Percentiles rank a stretch among this genome's conserved stretches.
phyloP scores from a whole-genome alignment of 2,329 filamentous ascomycete genomes.

The Ploettnerulaceae sp. region DNA sequence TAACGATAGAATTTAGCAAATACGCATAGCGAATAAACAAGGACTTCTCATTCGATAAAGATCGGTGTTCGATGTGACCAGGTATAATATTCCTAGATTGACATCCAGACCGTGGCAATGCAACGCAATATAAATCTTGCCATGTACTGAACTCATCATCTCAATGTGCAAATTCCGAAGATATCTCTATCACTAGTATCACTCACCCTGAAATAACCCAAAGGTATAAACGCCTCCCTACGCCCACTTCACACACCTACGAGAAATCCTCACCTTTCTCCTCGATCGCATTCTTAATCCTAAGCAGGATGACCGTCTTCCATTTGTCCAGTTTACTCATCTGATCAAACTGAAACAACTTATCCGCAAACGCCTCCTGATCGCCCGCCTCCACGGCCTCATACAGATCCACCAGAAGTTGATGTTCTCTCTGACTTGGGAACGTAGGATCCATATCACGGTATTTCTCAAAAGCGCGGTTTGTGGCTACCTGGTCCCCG shows the following conservation, averaged over 20 bases:
- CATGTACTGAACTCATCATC: no score
- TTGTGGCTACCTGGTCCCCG: slow-evolving; percentile 70
- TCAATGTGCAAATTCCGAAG: slow-evolving; percentile 3
- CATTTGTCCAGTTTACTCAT: slow-evolving; percentile 93
- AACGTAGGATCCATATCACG: slow-evolving; percentile 75
- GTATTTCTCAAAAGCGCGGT: slow-evolving; percentile 78
- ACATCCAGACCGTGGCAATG: background rate
- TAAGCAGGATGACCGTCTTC: slow-evolving; percentile 83
- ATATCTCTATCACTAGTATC: background rate
- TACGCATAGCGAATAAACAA: background rate
- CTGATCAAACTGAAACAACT: slow-evolving; percentile 85
- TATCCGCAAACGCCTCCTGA: slow-evolving; percentile 78
- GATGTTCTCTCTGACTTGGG: slow-evolving; percentile 69
- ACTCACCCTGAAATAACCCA: background rate
- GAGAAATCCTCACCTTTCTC: slow-evolving; percentile 65
- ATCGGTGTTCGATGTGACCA: no score
- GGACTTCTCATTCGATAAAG: background rate
- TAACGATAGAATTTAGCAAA: background rate
- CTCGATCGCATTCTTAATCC: slow-evolving; percentile 80
- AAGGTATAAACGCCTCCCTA: slow-evolving; percentile 4
- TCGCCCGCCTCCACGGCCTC: slow-evolving; percentile 73
- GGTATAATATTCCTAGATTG: background rate
- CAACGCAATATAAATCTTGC: background rate
- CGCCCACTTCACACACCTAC: slow-evolving; percentile 31
- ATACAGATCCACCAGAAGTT: slow-evolving; percentile 72